Evolutionary conservation across 2,329 filamentous ascomycete species (phyloP).

Genomic region (Colletotrichum horii): DNA sequence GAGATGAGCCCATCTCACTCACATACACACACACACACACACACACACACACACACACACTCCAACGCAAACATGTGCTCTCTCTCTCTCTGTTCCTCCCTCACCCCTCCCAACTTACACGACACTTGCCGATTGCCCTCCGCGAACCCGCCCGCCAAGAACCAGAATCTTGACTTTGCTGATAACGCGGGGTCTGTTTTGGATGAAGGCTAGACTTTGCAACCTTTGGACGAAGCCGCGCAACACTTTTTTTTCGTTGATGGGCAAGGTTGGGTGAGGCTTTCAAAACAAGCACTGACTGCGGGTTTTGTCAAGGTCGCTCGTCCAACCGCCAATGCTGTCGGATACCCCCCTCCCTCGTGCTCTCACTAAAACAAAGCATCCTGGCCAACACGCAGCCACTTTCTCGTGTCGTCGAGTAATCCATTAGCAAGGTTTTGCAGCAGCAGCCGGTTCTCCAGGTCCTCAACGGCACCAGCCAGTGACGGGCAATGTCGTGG

Average conservation of each 20-base stretch:
- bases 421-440: background rate
- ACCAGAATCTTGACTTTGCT: constrained; percentile 3
- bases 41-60: too few relatives aligned
- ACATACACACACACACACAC: background rate
- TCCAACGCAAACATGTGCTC: background rate
- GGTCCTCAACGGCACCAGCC: background rate
- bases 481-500: background rate
- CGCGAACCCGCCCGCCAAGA: background rate
- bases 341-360: background rate
- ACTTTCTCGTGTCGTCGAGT: background rate
- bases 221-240: constrained; percentile 5
- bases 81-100: background rate
- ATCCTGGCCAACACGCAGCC: background rate
- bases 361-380: background rate
- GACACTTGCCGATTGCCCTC: background rate
- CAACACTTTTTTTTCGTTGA: background rate
- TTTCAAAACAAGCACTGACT: background rate
- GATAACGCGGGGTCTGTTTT: constrained; percentile 19
- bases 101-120: background rate
- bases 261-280: background rate
- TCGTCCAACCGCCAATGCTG: background rate
- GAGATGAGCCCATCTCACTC: background rate
- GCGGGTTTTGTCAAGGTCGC: background rate
- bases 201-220: constrained; percentile 4
- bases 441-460: background rate